phyloP scores from a whole-genome alignment of 2,329 filamentous ascomycete genomes.

The Xylariomycetidae sp. region DNA sequence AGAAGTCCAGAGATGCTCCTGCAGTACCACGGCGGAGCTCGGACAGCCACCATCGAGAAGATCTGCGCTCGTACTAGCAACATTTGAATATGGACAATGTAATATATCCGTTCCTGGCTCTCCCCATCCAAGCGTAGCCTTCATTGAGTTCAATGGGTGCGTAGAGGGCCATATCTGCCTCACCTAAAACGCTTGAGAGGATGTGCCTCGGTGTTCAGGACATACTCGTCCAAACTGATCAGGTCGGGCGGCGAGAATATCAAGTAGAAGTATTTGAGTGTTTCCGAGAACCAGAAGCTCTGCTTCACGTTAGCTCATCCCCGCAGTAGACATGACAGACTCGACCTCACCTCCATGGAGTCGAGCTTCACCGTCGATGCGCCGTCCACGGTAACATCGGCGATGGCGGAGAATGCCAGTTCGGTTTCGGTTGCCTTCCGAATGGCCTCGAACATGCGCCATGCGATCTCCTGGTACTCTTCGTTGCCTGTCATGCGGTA shows the following conservation, averaged over 20 bases:
- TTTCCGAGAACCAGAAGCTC: slow-evolving; percentile 60
- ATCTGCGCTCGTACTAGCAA: too few relatives aligned
- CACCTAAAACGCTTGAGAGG: slow-evolving; percentile 22
- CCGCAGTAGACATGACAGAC: background rate
- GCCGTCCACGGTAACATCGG: slow-evolving; percentile 7
- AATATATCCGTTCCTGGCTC: too few relatives aligned
- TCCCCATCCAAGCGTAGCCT: too few relatives aligned
- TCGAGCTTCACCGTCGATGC: slow-evolving; percentile 5
- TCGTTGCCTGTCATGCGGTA: slow-evolving; percentile 24
- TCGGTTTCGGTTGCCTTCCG: slow-evolving; percentile 18
- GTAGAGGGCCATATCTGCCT: too few relatives aligned
- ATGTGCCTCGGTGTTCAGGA: slow-evolving; percentile 38
- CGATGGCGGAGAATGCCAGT: slow-evolving; percentile 10
- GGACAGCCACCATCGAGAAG: too few relatives aligned
- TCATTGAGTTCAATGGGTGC: too few relatives aligned
- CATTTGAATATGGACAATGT: too few relatives aligned
- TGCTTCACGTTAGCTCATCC: slow-evolving; percentile 27
- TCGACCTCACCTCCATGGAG: slow-evolving; percentile 21
- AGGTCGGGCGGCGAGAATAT: slow-evolving; percentile 47
- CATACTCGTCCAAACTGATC: slow-evolving; percentile 55
- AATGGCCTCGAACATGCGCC: slow-evolving; percentile 26
- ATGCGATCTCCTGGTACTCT: slow-evolving; percentile 22
- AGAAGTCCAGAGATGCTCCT: too few relatives aligned
- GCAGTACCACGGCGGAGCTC: too few relatives aligned
- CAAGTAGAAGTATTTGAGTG: slow-evolving; percentile 41